Evolutionary conservation across 176 grass and related monocot species (phyloP), one percentile per base, ranked within the genome.

Genomic region (Zoysia japonica): DNA sequence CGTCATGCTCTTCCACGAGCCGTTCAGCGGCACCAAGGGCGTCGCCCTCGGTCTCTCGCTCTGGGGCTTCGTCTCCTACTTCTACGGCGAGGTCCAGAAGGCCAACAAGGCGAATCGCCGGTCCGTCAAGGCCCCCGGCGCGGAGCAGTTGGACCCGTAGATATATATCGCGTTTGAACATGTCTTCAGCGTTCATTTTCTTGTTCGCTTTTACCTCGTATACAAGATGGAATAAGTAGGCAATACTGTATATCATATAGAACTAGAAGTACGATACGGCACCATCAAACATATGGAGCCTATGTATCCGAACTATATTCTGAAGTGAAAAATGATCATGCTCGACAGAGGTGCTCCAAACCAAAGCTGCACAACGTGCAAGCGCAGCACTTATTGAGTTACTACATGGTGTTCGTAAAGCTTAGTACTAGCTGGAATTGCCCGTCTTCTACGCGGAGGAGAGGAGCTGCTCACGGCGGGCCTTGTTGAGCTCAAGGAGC

Each of bases 61-160:
- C 0, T 97, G 91, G 94, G 94, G 91, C 13, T 90, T 94, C 48
- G 70, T 81, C 64, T 94, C 94, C 17, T 97, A 97, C 77, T 85
- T 90, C 60, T 97, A 97, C 9, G 94, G 94, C 11, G 94, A 97
- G 81, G 9, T 88, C 59, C 82, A 81, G 39, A 50, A 16, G 13
- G 13, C 85, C 28, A 80, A 82, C 10, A 77, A 80, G 47, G 81
- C 71, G 9, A 28, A 10, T 1, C 68, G 13, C 50, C 74, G 49
- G 9, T 9, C 76, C 16, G 35, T 44, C 47, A 54, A 65, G 36
- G 9, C 76, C 36, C 55, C 41, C 3, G n/a, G 8, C n/a, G 20
- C 2, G 2, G 76, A 43, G 20, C 86, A 49, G 11, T 41, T 88
- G 64, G 81, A 88, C n/a, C 81, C 82, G 17, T 88, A 73, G 41